Base-by-base conservation (phyloP, 2,329 filamentous ascomycete genomes). In the Phoma herbarum region DNA sequence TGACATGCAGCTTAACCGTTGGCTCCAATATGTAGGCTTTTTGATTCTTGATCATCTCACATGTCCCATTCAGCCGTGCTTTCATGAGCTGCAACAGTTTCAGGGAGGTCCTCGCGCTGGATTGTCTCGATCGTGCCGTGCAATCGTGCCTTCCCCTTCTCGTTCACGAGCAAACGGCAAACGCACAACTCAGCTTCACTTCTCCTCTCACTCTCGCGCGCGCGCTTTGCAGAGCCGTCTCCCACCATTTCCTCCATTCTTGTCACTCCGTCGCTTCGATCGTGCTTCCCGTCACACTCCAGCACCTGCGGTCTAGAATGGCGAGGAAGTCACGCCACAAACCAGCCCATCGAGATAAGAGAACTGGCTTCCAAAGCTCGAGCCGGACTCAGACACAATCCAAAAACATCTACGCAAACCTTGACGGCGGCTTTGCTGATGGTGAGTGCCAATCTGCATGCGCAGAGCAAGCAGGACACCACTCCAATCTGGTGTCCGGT, bases 341-440 rank as follows among this genome's bases (percentile, higher is more conserved):
- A 4, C 18, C 55, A 48, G 44, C 60, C 14, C 46, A 28, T 18
- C 45, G 46, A 35, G 22, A 20, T 11, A 56, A 29, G 37, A 53
- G 47, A 52, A 41, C 51, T 7, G 57, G 44, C 23, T 25, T 18
- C 8, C 25, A 22, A 3, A 20, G 22, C 11, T 29, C 35, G 9
- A 25, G n/a, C 7, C 43, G 20, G n/a, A 20, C 23, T n/a, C 41
- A 42, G 11, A 42, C 42, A 28, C 43, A 53, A 18, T 47, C 51
- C 1, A 43, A 31, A 33, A 70, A 67, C 48, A 22, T 29, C 0
- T 67, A 60, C 33, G 56, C 57, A 52, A 61, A 18, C 25, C 45
- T 69, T 12, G 43, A 39, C 6, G 31, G 18, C 2, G 11, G 25
- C 0, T 10, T 45, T 5, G 49, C 46, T 12, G 20, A 60, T 39